These are phyloP conservation scores for Stygiomarasmius scandens DNA, from an alignment of 1,284 basidiomycete genomes.

Conservation along the genomic window DNA sequence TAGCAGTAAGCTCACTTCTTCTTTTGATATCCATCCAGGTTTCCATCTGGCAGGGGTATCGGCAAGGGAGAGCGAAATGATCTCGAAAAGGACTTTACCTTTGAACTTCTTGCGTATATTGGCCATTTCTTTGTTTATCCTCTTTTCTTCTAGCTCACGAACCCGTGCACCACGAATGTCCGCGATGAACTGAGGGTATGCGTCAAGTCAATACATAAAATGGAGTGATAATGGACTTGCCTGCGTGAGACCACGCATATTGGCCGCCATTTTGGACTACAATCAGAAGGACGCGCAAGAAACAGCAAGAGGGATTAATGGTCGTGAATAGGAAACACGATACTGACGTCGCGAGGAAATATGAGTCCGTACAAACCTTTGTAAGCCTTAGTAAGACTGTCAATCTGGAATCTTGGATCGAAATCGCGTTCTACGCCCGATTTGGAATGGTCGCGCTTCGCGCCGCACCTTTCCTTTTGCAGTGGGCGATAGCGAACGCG, in stretches of 20 bases:
- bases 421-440: no score
- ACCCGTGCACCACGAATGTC: slow-evolving; percentile 93
- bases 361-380: no score
- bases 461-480: no score
- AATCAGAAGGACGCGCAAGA: no score
- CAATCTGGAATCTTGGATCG: no score
- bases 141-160: slow-evolving; percentile 91
- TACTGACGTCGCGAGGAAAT: no score
- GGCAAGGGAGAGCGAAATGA: slow-evolving; percentile 1
- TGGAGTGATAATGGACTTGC: slow-evolving; percentile 44
- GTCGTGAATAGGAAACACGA: no score
- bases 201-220: slow-evolving; percentile 9
- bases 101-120: slow-evolving; percentile 99
- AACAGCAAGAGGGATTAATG: no score
- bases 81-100: slow-evolving; percentile 47
- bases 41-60: slow-evolving; percentile 69
- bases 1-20: slow-evolving; percentile 75
- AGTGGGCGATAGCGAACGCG: no score
- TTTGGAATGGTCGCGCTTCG: no score
- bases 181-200: slow-evolving; percentile 83
- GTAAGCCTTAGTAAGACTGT: no score
- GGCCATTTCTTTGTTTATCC: slow-evolving; percentile 99
- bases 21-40: slow-evolving; percentile 97
- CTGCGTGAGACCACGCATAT: slow-evolving; percentile 90
- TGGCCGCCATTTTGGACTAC: slow-evolving; percentile 69